phyloP scores from a whole-genome alignment of 2,329 filamentous ascomycete species.

The Talaromyces sp. region DNA sequence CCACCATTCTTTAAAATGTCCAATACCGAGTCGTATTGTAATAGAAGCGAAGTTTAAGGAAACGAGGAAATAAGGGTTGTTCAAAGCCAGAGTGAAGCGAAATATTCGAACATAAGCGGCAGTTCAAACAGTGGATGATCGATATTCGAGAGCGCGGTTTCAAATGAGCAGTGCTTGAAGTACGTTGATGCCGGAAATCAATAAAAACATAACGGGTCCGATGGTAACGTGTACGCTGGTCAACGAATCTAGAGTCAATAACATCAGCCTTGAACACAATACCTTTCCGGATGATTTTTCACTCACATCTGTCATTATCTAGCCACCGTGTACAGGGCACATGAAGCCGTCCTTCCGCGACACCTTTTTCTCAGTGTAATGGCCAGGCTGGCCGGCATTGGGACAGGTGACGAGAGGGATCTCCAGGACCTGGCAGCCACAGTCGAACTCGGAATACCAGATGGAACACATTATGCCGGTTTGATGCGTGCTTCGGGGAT shows the following conservation, averaged over 20 bases:
- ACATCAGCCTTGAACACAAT: neutral
- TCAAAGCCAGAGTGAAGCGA: neutral
- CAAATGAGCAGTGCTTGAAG: neutral
- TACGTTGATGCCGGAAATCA: neutral
- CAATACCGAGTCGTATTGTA: neutral
- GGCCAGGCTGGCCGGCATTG: constrained; percentile 25
- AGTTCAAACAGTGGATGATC: neutral
- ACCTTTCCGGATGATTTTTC: neutral
- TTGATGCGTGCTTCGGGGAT: neutral
- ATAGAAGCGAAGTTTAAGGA: constrained; percentile 1
- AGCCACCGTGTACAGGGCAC: constrained; percentile 25
- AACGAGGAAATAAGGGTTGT: neutral
- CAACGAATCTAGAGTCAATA: neutral
- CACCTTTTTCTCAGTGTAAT: constrained; percentile 28
- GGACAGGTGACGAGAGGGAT: constrained; percentile 31
- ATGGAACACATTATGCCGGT: constrained; percentile 28
- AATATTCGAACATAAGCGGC: neutral
- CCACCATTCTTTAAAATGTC: neutral
- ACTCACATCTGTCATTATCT: neutral
- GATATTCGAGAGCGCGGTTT: neutral
- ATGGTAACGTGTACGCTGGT: neutral
- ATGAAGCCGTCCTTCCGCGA: constrained; percentile 28
- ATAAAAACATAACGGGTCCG: neutral
- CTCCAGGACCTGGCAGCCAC: constrained; percentile 30
- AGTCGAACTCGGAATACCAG: constrained; percentile 34